phyloP scores from a whole-genome alignment of 2,329 filamentous ascomycete species.

The Harringtonia lauricola region DNA sequence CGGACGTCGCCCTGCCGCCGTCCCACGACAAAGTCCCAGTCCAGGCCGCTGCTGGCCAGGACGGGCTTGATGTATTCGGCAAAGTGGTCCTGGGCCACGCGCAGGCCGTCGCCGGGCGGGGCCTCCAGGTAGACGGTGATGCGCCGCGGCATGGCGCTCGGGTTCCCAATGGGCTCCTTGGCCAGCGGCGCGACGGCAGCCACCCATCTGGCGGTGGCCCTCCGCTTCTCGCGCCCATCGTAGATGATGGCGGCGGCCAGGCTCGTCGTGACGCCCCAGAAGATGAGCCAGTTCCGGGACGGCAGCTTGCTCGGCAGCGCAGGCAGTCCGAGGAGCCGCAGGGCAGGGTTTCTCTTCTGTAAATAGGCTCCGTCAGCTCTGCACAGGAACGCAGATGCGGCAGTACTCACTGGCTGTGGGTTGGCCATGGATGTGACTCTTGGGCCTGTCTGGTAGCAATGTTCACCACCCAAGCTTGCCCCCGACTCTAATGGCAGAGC shows the following conservation, averaged over 20 bases:
- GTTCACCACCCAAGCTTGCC: too few species aligned
- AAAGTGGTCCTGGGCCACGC: conserved; percentile 86
- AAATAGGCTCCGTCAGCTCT: background rate
- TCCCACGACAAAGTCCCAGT: conserved; percentile 94
- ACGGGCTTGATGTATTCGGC: conserved; percentile 93
- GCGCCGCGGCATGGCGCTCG: conserved; percentile 67
- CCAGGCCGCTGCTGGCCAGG: conserved; percentile 75
- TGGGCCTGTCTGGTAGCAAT: too few species aligned
- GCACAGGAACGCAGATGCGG: background rate
- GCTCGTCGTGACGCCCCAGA: conserved; percentile 67
- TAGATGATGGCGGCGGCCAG: conserved; percentile 78
- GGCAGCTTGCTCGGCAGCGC: conserved; percentile 75
- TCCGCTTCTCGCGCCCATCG: conserved; percentile 83
- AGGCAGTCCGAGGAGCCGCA: conserved; percentile 75
- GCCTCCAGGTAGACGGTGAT: conserved; percentile 78
- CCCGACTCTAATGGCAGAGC: too few species aligned
- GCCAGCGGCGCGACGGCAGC: conserved; percentile 76
- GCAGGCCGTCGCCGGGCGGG: conserved; percentile 76
- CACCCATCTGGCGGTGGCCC: conserved; percentile 77
- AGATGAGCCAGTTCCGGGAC: conserved; percentile 96
- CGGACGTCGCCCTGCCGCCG: conserved; percentile 86
- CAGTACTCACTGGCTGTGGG: background rate
- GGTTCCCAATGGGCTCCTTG: conserved; percentile 55
- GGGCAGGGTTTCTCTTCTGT: conserved; percentile 52
- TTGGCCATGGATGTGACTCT: background rate